Base-by-base conservation (phyloP, 495 filamentous ascomycete species). In the Penicillium salamii region DNA sequence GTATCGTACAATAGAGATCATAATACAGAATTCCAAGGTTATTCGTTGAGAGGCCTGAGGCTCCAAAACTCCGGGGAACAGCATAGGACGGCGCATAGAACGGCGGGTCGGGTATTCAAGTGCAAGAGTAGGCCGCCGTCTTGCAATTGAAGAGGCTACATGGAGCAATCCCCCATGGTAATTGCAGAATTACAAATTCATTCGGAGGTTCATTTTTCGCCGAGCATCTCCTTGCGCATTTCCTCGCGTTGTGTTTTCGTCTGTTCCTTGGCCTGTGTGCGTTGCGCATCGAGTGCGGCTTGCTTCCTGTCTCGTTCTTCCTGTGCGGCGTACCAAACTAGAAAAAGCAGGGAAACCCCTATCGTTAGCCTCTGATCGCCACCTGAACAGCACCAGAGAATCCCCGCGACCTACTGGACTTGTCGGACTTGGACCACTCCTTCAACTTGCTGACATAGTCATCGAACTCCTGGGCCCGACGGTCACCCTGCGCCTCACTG, bases 341-440 rank as follows among this genome's bases (percentile, higher is more conserved):
- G 74, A 63, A 59, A 49, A 51, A 39, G 29, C 48, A 45, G n/a
- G n/a, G n/a, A n/a, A n/a, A n/a, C n/a, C n/a, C n/a, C n/a, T n/a
- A 37, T 23, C 9, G 17, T 57, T 45, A 42, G 52, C 41, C 31
- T 42, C 12, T 2, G 9, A 17, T 26, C 5, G 23, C 14, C 6
- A 2, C 13, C 23, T 8, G 23, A 8, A 21, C 20, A 17, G 42
- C 28, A 0, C n/a, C n/a, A 14, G 20, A 50, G 26, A 9, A 15
- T 43, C 29, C 29, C 18, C 28, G 3, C 39, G 21, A 69, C 76
- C 15, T 72, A 88, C 84, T 95, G 32, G 88, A 87, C 70, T 95
- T 96, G 62, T 91, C 82, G 1, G 87, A 91, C 67, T 92, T 96
- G 7, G 89, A 88, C 74, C 91, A 88, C 56, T 91, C 78, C 77